Conservation (phyloP, 345 rosid genomes). For the Eucalyptus marginata region DNA sequence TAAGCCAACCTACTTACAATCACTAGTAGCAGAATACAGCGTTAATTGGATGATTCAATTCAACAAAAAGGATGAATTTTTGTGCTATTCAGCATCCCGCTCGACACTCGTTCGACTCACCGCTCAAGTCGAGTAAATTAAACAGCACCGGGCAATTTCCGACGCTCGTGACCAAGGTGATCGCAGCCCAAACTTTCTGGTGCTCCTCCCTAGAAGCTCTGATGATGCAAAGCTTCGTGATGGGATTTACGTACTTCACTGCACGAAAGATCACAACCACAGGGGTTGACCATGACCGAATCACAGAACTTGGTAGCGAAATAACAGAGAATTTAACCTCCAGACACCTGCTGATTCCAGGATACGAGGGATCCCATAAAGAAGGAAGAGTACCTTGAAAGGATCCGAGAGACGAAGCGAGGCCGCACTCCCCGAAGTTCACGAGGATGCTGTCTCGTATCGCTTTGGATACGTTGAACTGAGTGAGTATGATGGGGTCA, state of each 20-base stretch:
- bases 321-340: background rate
- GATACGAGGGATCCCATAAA: background rate
- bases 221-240: slow-evolving; percentile 57
- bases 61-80: background rate
- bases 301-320: background rate
- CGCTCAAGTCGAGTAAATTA: slow-evolving; percentile 66
- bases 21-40: background rate
- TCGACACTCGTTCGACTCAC: slow-evolving; percentile 13
- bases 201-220: slow-evolving; percentile 71
- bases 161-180: slow-evolving; percentile 53
- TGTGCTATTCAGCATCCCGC: background rate
- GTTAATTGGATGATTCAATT: background rate
- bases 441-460: slow-evolving; percentile 52
- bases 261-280: background rate
- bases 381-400: slow-evolving; percentile 26
- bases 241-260: slow-evolving; percentile 72
- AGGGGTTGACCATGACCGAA: background rate
- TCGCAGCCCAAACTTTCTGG: slow-evolving; percentile 68
- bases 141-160: slow-evolving; percentile 56
- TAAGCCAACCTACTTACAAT: background rate
- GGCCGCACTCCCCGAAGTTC: slow-evolving; percentile 75
- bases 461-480: slow-evolving; percentile 42
- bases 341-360: background rate
- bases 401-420: slow-evolving; percentile 58
- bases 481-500: slow-evolving; percentile 62